phyloP scores from a whole-genome alignment of 1,284 basidiomycete genomes.

The Malassezia sp. region DNA sequence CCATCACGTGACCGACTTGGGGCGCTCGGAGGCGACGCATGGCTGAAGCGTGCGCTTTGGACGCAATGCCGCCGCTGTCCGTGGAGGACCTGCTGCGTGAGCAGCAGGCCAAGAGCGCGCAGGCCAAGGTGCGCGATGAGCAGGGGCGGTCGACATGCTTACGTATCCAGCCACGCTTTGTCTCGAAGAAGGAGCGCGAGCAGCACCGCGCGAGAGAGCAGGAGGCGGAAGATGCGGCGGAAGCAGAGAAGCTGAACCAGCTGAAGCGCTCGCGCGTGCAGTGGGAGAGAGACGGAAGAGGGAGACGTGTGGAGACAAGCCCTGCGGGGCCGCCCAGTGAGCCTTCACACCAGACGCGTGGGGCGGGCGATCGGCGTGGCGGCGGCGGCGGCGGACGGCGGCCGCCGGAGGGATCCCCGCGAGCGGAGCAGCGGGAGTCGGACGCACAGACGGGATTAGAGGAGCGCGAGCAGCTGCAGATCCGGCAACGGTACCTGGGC shows the following conservation, averaged over 20 bases:
- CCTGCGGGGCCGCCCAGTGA: not conserved
- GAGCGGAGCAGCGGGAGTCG: not conserved
- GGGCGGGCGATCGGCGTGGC: no score
- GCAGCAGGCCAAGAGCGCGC: not conserved
- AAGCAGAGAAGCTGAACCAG: not conserved
- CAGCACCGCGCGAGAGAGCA: constrained; percentile 3
- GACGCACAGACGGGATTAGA: not conserved
- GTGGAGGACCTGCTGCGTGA: constrained; percentile 12
- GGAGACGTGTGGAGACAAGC: not conserved
- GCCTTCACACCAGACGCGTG: not conserved
- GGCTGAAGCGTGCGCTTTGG: no score
- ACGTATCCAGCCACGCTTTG: constrained; percentile 3
- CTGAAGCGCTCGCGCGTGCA: constrained; percentile 1
- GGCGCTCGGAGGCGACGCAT: no score
- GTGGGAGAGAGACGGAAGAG: constrained; percentile 1
- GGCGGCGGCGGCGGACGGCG: no score
- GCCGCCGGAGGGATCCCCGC: not conserved
- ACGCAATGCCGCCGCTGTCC: constrained; percentile 13
- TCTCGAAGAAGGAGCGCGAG: constrained; percentile 12
- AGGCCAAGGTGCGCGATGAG: not conserved
- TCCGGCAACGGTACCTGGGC: constrained; percentile 35
- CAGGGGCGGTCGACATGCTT: no score
- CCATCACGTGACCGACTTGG: no score
- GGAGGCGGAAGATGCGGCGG: not conserved
- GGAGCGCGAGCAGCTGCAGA: not conserved